Evolutionary conservation across 768 basidiomycete species (phyloP).

Genomic region (Boletus sp.): DNA sequence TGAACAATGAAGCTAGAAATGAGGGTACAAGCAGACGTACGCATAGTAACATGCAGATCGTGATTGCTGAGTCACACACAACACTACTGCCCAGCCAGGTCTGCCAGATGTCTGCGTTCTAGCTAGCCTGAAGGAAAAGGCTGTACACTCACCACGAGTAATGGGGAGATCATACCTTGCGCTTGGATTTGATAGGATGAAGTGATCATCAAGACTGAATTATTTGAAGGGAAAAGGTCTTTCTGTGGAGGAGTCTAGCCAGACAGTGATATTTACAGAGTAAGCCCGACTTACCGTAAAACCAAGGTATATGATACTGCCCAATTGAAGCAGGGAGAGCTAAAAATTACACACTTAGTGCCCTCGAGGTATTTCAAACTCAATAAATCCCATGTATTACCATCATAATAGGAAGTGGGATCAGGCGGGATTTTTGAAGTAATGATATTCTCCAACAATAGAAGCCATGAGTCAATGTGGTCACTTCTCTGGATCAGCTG

Average conservation of each 20-base stretch:
- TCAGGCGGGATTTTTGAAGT: not conserved
- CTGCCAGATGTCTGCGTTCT: not conserved
- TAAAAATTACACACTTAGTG: not conserved
- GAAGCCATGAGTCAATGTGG: constrained; percentile 13
- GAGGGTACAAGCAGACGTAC: not conserved
- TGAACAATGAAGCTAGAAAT: not conserved
- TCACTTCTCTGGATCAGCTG: not conserved
- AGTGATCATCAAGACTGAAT: no score
- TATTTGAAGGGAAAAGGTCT: not conserved
- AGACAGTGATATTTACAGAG: not conserved
- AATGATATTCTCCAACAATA: constrained; percentile 23
- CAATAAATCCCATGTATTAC: constrained; percentile 1
- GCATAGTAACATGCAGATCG: constrained; percentile 15
- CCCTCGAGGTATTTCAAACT: not conserved
- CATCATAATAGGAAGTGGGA: constrained; percentile 16
- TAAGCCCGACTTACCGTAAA: not conserved
- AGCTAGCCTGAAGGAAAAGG: not conserved
- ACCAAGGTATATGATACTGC: constrained; percentile 4
- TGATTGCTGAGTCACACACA: constrained; percentile 19
- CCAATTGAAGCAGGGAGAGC: constrained; percentile 23
- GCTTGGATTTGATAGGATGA: no score
- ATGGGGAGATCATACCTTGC: not conserved
- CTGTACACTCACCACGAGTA: constrained; percentile 8
- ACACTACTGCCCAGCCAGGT: constrained; percentile 21
- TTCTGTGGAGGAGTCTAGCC: not conserved